Conservation (phyloP, 768 basidiomycete species). For the Naganishia vishniacii region DNA sequence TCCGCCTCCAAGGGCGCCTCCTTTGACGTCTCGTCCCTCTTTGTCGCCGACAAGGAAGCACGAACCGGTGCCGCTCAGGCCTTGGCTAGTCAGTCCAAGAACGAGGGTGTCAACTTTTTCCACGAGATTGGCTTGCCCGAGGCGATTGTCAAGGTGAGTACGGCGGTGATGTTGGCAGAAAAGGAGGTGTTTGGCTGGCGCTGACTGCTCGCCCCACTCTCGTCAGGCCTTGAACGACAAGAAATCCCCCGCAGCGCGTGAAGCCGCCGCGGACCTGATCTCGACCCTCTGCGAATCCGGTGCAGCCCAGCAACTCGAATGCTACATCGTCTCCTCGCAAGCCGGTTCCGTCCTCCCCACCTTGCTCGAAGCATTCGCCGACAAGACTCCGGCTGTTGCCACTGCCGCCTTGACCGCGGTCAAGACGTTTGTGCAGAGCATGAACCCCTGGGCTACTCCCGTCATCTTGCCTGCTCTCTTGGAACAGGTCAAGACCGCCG, state of each 20-base stretch:
- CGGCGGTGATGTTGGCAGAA: not conserved
- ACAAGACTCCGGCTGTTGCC: conserved; percentile 85
- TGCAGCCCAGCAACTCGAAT: conserved; percentile 75
- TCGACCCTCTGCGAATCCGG: conserved; percentile 61
- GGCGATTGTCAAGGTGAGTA: conserved; percentile 60
- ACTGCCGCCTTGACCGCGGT: conserved; percentile 79
- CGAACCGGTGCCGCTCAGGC: conserved; percentile 66
- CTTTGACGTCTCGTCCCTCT: conserved; percentile 69
- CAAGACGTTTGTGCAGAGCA: conserved; percentile 63
- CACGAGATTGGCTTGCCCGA: conserved; percentile 64
- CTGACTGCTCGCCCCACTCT: not conserved
- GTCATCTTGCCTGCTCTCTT: conserved; percentile 82
- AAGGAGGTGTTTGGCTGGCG: not conserved
- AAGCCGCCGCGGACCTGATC: conserved; percentile 75
- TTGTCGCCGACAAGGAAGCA: conserved; percentile 75
- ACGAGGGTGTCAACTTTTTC: conserved; percentile 75
- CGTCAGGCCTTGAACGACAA: conserved; percentile 78
- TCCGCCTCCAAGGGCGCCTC: conserved; percentile 54
- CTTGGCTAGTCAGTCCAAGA: conserved; percentile 70
- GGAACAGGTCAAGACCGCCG: conserved; percentile 86
- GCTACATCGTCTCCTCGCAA: conserved; percentile 70
- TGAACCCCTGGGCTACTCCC: conserved; percentile 83
- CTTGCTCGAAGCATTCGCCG: conserved; percentile 86
- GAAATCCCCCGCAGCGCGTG: conserved; percentile 85
- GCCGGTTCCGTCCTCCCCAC: conserved; percentile 67